Evolutionary conservation across 495 filamentous ascomycete species (phyloP).

Genomic region (Podospora pseudoanserina): DNA sequence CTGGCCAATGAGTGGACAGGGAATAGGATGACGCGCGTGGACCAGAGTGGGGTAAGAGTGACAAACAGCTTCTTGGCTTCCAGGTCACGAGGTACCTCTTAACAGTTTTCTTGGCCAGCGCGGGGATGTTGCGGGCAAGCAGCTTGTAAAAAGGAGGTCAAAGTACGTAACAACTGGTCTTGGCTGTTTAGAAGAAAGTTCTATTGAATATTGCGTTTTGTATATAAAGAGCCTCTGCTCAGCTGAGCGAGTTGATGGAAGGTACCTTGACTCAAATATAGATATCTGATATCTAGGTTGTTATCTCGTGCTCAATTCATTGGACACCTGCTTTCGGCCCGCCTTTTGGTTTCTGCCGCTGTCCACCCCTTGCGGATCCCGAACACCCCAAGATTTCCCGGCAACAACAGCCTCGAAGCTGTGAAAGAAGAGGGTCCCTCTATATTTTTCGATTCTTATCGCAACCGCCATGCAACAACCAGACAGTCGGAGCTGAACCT

Average conservation of each 20-base stretch:
- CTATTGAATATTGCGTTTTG: background rate
- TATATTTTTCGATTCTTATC: constrained; percentile 6
- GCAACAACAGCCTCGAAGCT: constrained; percentile 12
- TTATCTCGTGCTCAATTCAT: background rate
- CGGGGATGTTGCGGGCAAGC: background rate
- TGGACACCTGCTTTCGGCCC: constrained; percentile 1
- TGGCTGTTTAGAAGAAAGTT: background rate
- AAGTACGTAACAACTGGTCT: background rate
- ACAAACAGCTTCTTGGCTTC: constrained; percentile 9
- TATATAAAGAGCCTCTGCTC: background rate
- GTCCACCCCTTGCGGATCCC: constrained; percentile 8
- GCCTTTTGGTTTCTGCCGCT: constrained; percentile 12
- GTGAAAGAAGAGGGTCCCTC: constrained; percentile 3
- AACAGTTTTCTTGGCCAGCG: background rate
- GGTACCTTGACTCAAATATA: background rate
- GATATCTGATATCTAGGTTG: background rate
- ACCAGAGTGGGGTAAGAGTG: constrained; percentile 3
- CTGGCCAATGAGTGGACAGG: background rate
- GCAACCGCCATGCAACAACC: constrained; percentile 17
- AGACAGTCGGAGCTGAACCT: background rate
- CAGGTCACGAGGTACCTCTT: constrained; percentile 10
- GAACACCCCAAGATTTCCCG: constrained; percentile 21
- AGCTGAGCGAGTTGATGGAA: background rate
- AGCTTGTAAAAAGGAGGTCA: background rate
- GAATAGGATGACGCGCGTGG: constrained; percentile 7